These are phyloP conservation scores for Zygosaccharomyces kombuchaensis DNA, from an alignment of 805 yeast species.

Conservation along the genomic window DNA sequence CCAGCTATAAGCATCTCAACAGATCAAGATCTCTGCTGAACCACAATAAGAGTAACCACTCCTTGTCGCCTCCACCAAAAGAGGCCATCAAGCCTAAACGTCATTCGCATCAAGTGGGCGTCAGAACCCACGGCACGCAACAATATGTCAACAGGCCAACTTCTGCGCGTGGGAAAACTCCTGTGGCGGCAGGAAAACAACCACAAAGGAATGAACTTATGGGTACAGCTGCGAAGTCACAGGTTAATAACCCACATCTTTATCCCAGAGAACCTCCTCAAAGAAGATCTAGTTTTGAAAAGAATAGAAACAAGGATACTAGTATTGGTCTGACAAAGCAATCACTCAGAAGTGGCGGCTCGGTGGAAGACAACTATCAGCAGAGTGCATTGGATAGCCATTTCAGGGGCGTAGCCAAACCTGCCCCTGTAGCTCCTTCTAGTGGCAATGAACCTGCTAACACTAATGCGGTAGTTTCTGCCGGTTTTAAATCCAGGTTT, in stretches of 20 bases:
- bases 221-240: constrained; percentile 46
- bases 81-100: constrained; percentile 13
- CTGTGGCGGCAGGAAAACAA: constrained; percentile 9
- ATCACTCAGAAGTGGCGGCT: constrained; percentile 34
- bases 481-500: constrained; percentile 49
- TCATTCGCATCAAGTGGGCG: constrained; percentile 11
- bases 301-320: constrained; percentile 34
- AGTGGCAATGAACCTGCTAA: constrained; percentile 4
- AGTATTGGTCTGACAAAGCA: constrained; percentile 38
- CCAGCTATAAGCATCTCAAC: constrained; percentile 8
- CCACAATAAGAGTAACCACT: constrained; percentile 5
- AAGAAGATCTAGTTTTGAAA: constrained; percentile 56
- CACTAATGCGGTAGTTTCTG: constrained; percentile 8
- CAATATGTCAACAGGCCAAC: constrained; percentile 1
- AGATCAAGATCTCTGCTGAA: constrained; percentile 26
- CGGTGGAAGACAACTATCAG: constrained; percentile 11
- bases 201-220: constrained; percentile 15
- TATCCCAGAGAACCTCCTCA: constrained; percentile 40
- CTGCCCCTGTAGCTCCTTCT: constrained; percentile 12
- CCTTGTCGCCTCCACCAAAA: constrained; percentile 16
- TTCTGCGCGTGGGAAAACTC: constrained; percentile 6
- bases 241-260: constrained; percentile 30
- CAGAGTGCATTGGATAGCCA: constrained; percentile 8
- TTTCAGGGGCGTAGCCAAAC: constrained; percentile 13
- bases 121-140: neutral